Evolutionary conservation across 164 flowering plant species (phyloP), one percentile per base, ranked within the genome.

Genomic region (Chimonanthus salicifolius): DNA sequence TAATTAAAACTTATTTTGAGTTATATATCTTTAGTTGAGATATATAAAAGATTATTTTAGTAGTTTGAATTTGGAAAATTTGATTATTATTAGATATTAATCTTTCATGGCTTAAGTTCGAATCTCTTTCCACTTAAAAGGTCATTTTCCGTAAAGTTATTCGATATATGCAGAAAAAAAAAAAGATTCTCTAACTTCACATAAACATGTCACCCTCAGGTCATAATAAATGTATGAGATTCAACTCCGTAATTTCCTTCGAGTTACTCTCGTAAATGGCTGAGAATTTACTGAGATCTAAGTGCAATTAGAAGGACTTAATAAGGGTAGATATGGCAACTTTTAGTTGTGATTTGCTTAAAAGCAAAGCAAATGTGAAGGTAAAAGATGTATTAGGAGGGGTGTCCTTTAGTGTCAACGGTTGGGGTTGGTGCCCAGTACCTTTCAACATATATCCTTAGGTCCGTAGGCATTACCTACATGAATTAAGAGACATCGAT

Each of bases 341-440:
- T 66, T 45, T 9, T 13, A 66, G 46, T 66, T 21, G 69, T 66
- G 47, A 18, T 66, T 66, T 66, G 49, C 49, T 44, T 44, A 4
- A 4, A 10, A 18, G 13, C n/a, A 43, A 66, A 46, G 69, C 47
- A 43, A 66, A 66, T 4, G 9, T 46, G 69, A 46, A 44, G 49
- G n/a, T 15, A 18, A 45, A 18, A 66, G 21, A 45, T 66, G 49
- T 49, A 66, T 66, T 66, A 66, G 69, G 49, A 66, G 69, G 49
- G 69, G 6, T 44, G 69, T 66, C 69, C 1, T 66, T 45, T 65
- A 65, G 47, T 43, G 68, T 10, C 68, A 3, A 43, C 44, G 43
- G 68, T 5, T 65, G 49, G 47, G 16, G 68, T 65, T 65, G 68
- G 68, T 65, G 68, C 4, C 11, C 16, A 45, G 47, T 16, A 33